Base-by-base conservation (phyloP, 768 basidiomycete genomes). In the Suillus alpinus region DNA sequence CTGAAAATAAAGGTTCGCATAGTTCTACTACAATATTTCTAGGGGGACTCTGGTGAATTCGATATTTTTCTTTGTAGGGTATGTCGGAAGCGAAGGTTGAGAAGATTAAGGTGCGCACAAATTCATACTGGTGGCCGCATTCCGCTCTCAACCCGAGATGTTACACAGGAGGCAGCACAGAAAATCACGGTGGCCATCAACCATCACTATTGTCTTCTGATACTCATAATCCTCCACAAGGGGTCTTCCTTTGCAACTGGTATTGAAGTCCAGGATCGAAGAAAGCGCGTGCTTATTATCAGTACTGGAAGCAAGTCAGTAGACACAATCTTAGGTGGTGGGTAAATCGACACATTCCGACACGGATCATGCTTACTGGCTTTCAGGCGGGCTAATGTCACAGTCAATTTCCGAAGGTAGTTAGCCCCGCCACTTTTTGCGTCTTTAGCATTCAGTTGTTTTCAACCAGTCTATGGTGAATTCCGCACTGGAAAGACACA, bases 81-180 rank as follows among this genome's bases (percentile, higher is more conserved):
- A 88, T 96, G 83, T 95, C 95, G 3, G 95, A 97, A 67, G 91
- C 95, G 0, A 98, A 98, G 72, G 94, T 98, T 2, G 95, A 98
- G 69, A 98, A 98, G 73, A 92, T 98, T 68, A 96, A 96, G 79
- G 94, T 84, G 59, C 44, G 70, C 59, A 60, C 63, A 60, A 62
- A 69, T 61, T 66, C 66, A 58, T 31, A 39, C 40, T 10, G 26
- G 32, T 53, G 40, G 53, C 43, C 41, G 47, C 31, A 12, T 16
- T 32, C 20, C n/a, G n/a, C 26, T 39, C 16, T 37, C 14, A 53
- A 31, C 13, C 37, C 18, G 39, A 37, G 10, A 39, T 29, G 32
- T 36, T 47, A 20, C 23, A 53, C 41, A 95, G 92, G 95, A 97
- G 79, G 92, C 91, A 7, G 93, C 93, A 9, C 85, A 91, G 62